phyloP scores from a whole-genome alignment of 495 filamentous ascomycete species.

The Immersiella caudata region DNA sequence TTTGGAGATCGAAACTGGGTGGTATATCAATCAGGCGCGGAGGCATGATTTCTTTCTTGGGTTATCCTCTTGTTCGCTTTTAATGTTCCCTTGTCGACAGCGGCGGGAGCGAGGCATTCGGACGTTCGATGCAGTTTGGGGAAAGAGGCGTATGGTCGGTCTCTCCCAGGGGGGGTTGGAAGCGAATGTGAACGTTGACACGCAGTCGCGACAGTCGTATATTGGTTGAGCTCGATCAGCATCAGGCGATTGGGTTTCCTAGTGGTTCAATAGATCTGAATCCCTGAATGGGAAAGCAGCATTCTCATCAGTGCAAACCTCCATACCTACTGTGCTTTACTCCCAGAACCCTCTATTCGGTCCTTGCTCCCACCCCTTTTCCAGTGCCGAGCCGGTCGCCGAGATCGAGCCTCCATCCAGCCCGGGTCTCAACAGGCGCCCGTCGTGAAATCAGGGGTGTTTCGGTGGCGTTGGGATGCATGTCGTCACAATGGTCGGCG shows the following conservation, averaged over 20 bases:
- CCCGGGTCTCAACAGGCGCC: slow-evolving; percentile 7
- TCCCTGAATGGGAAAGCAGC: background rate
- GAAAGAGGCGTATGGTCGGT: background rate
- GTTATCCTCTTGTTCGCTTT: background rate
- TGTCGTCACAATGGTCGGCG: slow-evolving; percentile 8
- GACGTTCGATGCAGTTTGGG: background rate
- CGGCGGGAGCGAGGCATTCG: background rate
- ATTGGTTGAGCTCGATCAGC: slow-evolving; percentile 4
- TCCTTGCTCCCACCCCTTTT: background rate
- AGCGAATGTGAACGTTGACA: background rate
- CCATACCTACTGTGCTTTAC: background rate
- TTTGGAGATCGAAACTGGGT: slow-evolving; percentile 16
- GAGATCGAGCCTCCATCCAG: background rate
- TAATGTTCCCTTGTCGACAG: slow-evolving; percentile 17
- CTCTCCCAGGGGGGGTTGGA: background rate
- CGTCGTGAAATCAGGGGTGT: background rate
- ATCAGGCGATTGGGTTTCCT: slow-evolving; percentile 1
- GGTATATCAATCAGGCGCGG: slow-evolving; percentile 19
- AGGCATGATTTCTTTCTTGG: slow-evolving; percentile 5
- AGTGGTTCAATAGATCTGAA: slow-evolving; percentile 9
- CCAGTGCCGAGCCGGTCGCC: background rate
- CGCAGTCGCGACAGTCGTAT: background rate
- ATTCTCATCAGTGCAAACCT: background rate
- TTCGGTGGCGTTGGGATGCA: background rate
- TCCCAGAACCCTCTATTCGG: background rate